These are phyloP conservation scores for Ambrosiella cleistominuta DNA, from an alignment of 2,329 filamentous ascomycete genomes.

Conservation along the genomic window DNA sequence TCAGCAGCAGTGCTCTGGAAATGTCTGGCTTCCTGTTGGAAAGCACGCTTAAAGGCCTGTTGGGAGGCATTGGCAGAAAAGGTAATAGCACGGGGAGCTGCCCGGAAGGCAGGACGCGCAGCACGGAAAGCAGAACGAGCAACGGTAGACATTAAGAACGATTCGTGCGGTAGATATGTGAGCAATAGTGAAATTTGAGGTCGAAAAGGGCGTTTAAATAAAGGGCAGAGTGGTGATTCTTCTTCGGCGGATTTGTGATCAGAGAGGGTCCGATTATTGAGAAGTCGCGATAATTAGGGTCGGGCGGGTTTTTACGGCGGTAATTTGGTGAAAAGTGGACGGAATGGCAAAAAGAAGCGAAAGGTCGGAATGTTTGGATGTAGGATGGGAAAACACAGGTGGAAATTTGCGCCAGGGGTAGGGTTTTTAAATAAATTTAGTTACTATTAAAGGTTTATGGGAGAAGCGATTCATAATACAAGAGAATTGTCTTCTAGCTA, in stretches of 20 bases:
- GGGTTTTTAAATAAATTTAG: neutral
- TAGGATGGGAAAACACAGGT: neutral
- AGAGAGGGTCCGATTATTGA: neutral
- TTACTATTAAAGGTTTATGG: too few species aligned
- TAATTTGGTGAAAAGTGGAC: slow-evolving; percentile 8
- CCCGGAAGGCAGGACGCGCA: slow-evolving; percentile 37
- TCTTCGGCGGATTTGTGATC: neutral
- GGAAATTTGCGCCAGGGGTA: neutral
- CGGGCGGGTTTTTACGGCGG: slow-evolving; percentile 1
- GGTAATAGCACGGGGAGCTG: slow-evolving; percentile 25
- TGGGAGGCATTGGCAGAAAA: slow-evolving; percentile 35
- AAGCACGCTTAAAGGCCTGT: slow-evolving; percentile 31
- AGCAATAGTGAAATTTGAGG: neutral
- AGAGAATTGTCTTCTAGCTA: too few species aligned
- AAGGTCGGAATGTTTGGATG: neutral
- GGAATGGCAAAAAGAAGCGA: slow-evolving; percentile 10
- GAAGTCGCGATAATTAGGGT: neutral
- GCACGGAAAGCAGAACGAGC: slow-evolving; percentile 34
- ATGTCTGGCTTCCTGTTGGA: slow-evolving; percentile 29
- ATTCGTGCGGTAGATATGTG: neutral
- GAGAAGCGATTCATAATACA: too few species aligned
- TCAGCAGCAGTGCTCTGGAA: slow-evolving; percentile 45
- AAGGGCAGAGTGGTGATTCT: neutral
- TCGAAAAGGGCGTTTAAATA: neutral
- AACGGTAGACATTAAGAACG: slow-evolving; percentile 18